Evolutionary conservation across 2,329 filamentous ascomycete genomes (phyloP), one percentile per base, ranked within the genome.

Genomic region (Ophiosphaerella korrae): DNA sequence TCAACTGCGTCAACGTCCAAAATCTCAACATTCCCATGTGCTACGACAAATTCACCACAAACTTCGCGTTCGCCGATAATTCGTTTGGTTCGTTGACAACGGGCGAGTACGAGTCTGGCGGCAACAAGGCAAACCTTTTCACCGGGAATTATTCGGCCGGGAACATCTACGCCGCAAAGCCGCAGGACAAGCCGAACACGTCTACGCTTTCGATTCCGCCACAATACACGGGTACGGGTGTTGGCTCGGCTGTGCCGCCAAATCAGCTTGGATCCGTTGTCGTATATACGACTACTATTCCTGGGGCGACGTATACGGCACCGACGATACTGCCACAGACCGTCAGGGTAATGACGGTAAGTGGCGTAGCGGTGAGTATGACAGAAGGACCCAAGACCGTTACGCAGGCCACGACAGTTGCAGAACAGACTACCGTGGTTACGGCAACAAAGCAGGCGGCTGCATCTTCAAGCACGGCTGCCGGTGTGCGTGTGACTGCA

Each of bases 21-120:
- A 65, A 57, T 33, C 65, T 77, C 31, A 70, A 73, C 32, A 67
- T 80, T 5, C 75, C 78, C 2, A 78, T 81, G 66, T 81, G 79
- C 69, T 81, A 80, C 67, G 80, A 82, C 63, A 75, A 74, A 47
- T 82, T 79, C 67, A 82, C 79, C 5, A 82, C 80, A 14, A 77
- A 81, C 55, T 81, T 68, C 58, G 74, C 74, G 45, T 76, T 82
- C 42, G 64, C 75, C 2, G 78, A 80, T 50, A 74, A 74, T 31
- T 77, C 77, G 13, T 78, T 72, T 44, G 79, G 79, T 11, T 78
- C 74, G 2, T 65, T 81, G n/a, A 72, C 70, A 1, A 71, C 68
- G 0, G 80, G 78, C 11, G 56, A 74, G 13, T 81, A 79, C 59
- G 71, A 55, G n/a, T 74, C 73, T 3, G 59, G 61, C 7, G 72